Evolutionary conservation across 192 early-diverging fungal genomes (phyloP).

Genomic region (Blastocladiella britannica): DNA sequence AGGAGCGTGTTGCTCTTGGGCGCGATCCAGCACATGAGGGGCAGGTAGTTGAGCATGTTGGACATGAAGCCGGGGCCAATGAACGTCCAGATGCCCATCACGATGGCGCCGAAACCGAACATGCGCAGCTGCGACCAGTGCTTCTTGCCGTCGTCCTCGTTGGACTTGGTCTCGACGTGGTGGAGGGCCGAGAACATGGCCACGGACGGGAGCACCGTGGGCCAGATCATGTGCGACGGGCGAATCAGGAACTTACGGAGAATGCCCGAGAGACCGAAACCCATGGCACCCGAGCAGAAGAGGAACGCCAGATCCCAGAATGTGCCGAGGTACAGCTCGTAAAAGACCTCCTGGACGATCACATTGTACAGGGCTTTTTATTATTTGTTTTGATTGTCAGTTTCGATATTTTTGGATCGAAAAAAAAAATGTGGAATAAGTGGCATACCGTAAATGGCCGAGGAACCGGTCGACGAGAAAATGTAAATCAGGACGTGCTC

Average conservation of each 20-base stretch:
- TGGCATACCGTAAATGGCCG: too few relatives aligned
- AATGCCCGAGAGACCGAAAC: conserved; percentile 31
- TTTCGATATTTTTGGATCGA: too few relatives aligned
- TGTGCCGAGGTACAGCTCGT: conserved; percentile 24
- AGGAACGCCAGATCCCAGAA: conserved; percentile 14
- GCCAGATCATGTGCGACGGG: conserved; percentile 31
- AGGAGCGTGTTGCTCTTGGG: not conserved
- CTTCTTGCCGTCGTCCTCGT: not conserved
- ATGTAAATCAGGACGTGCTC: conserved; percentile 68
- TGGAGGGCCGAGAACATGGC: conserved; percentile 20
- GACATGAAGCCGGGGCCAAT: not conserved
- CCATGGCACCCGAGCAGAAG: conserved; percentile 23
- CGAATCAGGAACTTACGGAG: conserved; percentile 23
- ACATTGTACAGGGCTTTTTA: too few relatives aligned
- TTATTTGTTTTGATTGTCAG: too few relatives aligned
- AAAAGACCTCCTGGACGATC: conserved; percentile 32
- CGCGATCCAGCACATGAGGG: not conserved
- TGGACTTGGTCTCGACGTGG: not conserved
- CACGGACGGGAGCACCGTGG: conserved; percentile 18
- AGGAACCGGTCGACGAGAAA: too few relatives aligned
- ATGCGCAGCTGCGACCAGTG: not conserved
- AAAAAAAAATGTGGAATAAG: too few relatives aligned
- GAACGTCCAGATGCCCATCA: not conserved
- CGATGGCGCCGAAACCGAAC: not conserved
- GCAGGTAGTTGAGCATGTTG: not conserved